phyloP scores from a whole-genome alignment of 2,329 filamentous ascomycete genomes.

The Penicillium sp. region DNA sequence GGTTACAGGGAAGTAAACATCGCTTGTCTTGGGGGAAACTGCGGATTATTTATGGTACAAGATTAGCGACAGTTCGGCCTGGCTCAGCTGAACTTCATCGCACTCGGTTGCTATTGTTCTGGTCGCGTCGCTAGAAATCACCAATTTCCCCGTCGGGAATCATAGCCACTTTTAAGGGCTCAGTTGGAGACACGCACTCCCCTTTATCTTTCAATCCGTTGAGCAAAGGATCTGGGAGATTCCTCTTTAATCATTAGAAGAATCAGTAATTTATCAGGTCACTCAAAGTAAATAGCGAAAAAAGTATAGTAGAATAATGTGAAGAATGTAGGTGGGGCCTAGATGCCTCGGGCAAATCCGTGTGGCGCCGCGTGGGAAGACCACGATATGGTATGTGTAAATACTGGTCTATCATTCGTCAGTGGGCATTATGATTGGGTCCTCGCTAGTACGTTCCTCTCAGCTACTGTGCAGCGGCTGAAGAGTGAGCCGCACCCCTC shows the following conservation, averaged over 20 bases:
- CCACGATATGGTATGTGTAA: neutral
- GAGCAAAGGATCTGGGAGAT: no score
- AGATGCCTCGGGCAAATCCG: neutral
- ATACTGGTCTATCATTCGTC: neutral
- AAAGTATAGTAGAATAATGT: neutral
- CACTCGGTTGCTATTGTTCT: neutral
- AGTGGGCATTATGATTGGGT: neutral
- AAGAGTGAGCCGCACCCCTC: no score
- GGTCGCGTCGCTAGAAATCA: neutral
- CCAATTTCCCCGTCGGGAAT: neutral
- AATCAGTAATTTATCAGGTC: no score
- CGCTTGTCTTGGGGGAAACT: neutral
- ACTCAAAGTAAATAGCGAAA: neutral
- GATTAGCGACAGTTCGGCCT: neutral
- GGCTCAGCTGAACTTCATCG: neutral
- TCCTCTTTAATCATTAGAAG: no score
- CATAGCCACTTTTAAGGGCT: neutral
- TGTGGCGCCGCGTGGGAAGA: neutral
- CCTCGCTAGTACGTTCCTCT: neutral
- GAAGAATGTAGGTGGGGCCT: neutral
- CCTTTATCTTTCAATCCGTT: no score
- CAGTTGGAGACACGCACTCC: neutral
- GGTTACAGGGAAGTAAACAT: neutral
- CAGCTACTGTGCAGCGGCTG: no score
- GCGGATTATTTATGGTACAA: neutral